Conservation (phyloP, 192 early-diverging fungal genomes). For the Backusella macrospora region DNA sequence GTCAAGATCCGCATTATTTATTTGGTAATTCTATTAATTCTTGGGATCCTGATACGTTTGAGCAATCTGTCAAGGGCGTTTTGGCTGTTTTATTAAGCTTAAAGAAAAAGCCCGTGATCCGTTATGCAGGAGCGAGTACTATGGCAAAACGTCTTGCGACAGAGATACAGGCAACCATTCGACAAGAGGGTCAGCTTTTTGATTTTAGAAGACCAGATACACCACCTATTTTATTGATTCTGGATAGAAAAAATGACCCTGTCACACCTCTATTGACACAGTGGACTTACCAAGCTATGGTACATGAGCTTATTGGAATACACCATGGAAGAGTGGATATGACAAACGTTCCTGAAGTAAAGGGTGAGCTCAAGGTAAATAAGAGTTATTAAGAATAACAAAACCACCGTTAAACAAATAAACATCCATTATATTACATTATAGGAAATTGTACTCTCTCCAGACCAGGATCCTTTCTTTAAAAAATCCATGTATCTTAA, state of each 20-base stretch:
- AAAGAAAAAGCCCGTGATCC: slow-evolving; percentile 90
- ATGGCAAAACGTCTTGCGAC: slow-evolving; percentile 83
- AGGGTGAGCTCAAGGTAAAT: slow-evolving; percentile 77
- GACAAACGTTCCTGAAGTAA: slow-evolving; percentile 77
- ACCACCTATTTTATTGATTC: slow-evolving; percentile 84
- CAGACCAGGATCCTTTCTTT: slow-evolving; percentile 93
- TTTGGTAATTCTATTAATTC: slow-evolving; percentile 70
- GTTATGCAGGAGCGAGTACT: slow-evolving; percentile 82
- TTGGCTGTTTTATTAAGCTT: slow-evolving; percentile 76
- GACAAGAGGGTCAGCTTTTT: slow-evolving; percentile 73
- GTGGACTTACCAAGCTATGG: slow-evolving; percentile 99
- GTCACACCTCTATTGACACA: slow-evolving; percentile 92
- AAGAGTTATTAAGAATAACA: not conserved
- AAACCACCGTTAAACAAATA: not conserved
- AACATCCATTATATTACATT: not conserved
- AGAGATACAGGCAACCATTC: slow-evolving; percentile 68
- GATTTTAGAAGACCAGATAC: slow-evolving; percentile 80
- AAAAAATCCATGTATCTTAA: slow-evolving; percentile 89
- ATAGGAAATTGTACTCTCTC: slow-evolving; percentile 87
- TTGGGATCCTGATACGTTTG: slow-evolving; percentile 83
- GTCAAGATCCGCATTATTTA: slow-evolving; percentile 64
- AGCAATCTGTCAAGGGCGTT: slow-evolving; percentile 80
- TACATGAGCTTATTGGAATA: slow-evolving; percentile 95
- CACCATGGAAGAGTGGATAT: slow-evolving; percentile 92
- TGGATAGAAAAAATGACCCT: slow-evolving; percentile 96